These are phyloP conservation scores for Pugionium cornutum DNA, from an alignment of 345 rosid species.

Conservation along the genomic window DNA sequence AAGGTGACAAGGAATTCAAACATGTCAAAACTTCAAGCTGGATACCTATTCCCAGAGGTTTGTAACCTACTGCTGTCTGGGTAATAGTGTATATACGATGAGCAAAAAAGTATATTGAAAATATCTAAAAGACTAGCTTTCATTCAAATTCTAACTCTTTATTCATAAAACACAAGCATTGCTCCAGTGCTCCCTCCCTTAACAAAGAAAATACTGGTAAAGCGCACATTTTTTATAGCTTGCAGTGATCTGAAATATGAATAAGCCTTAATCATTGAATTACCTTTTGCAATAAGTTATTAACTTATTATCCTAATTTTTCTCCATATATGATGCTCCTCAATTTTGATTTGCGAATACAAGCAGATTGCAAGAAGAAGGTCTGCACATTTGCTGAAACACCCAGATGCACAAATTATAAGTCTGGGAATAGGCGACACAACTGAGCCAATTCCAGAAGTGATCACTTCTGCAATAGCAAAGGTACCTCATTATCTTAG, in stretches of 20 bases:
- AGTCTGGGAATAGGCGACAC: constrained; percentile 99
- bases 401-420: constrained; percentile 84
- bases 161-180: background rate
- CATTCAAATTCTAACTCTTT: background rate
- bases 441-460: constrained; percentile 95
- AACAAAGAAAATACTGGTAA: background rate
- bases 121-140: background rate
- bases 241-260: constrained; percentile 12
- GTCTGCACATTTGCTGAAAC: constrained; percentile 75
- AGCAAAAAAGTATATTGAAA: background rate
- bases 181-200: constrained; percentile 8
- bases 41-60: constrained; percentile 95
- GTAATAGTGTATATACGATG: background rate
- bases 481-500: constrained; percentile 46
- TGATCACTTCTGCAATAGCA: constrained; percentile 79
- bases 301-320: background rate
- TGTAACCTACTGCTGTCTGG: constrained; percentile 30
- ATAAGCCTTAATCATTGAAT: background rate
- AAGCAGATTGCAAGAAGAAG: constrained; percentile 82
- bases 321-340: constrained; percentile 8
- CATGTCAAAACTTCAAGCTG: constrained; percentile 96
- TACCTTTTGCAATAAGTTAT: background rate
- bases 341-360: constrained; percentile 8
- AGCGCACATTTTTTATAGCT: background rate
- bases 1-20: constrained; percentile 78